A percentile compares a stretch with the other conserved stretches of the same genome.
Evolutionary conservation across 768 basidiomycete genomes (phyloP).

Genomic region (Lactarius tabidus): DNA sequence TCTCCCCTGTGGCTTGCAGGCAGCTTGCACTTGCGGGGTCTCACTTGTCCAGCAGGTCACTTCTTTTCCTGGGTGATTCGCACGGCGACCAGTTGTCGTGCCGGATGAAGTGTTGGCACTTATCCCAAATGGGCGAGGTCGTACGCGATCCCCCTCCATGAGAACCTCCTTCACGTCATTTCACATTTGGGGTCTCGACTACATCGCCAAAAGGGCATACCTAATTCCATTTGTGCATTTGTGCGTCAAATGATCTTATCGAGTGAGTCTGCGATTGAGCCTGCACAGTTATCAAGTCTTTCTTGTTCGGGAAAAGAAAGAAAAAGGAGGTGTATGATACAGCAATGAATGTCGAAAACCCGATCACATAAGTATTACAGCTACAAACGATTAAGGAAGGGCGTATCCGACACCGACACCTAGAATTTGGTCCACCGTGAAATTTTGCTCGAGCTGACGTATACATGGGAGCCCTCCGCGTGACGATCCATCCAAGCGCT

Average conservation of each 20-base stretch:
- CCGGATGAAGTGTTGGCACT: no score
- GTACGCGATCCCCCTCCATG: no score
- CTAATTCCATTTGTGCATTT: neutral
- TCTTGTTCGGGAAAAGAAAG: neutral
- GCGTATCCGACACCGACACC: neutral
- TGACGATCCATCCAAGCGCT: constrained; percentile 64
- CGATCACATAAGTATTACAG: neutral
- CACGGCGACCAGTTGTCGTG: no score
- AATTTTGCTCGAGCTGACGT: constrained; percentile 60
- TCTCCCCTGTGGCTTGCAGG: no score
- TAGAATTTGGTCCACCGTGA: constrained; percentile 53
- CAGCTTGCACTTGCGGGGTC: no score
- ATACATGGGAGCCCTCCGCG: constrained; percentile 57
- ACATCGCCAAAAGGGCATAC: no score
- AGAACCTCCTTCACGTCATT: no score
- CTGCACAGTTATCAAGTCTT: neutral
- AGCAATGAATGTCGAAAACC: neutral
- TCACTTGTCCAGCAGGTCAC: no score
- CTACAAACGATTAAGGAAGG: neutral
- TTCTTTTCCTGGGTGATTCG: no score
- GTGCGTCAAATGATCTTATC: neutral
- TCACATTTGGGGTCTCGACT: no score
- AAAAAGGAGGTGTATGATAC: neutral
- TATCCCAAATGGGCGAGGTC: no score
- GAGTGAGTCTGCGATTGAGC: neutral